Base-by-base conservation (phyloP, 768 basidiomycete genomes). In the Trametes elegans region DNA sequence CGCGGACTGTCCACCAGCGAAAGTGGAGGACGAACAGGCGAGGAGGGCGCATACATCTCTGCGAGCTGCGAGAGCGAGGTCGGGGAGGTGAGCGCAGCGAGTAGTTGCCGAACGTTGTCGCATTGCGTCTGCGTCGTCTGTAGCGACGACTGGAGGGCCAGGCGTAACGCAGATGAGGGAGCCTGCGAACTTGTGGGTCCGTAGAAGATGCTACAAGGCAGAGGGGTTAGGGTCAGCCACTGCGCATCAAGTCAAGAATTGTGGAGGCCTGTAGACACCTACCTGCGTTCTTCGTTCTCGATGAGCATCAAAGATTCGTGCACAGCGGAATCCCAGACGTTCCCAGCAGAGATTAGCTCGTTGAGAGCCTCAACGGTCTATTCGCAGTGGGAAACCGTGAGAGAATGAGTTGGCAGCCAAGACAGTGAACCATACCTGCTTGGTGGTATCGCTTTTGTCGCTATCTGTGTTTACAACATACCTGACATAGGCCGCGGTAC, bases 41-140 rank as follows among this genome's bases (percentile, higher is more conserved):
- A 88, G 0, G 89, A 80, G 5, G 91, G 90, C 0, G 89, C 88
- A 68, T 93, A 93, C 91, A 93, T 93, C 70, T 90, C 90, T 10
- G 87, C 75, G 10, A 93, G 76, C 65, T 89, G 90, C 9, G 85
- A 77, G n/a, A 91, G 74, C 60, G 88, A 84, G 13, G 78, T 67
- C 7, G 87, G 85, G 7, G 80, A 81, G 0, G 90, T 86, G 41
- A 93, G 79, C 13, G 90, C 90, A 7, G 85, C 79, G 43, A 93
- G 79, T 3, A 92, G 79, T 45, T 85, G 84, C 28, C 91, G 87
- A 59, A 93, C 82, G 54, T 87, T 88, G 65, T 92, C 90, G 64
- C 85, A 88, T 69, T 93, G 90, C 0, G 78, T 82, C 64, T 90
- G 87, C 0, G 88, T 90, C 11, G 83, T 86, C 64, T 85, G 78